A percentile compares a stretch with the other conserved stretches of the same genome.
Conservation (phyloP, 495 filamentous ascomycete species). For the Aspergillus indologenus region DNA sequence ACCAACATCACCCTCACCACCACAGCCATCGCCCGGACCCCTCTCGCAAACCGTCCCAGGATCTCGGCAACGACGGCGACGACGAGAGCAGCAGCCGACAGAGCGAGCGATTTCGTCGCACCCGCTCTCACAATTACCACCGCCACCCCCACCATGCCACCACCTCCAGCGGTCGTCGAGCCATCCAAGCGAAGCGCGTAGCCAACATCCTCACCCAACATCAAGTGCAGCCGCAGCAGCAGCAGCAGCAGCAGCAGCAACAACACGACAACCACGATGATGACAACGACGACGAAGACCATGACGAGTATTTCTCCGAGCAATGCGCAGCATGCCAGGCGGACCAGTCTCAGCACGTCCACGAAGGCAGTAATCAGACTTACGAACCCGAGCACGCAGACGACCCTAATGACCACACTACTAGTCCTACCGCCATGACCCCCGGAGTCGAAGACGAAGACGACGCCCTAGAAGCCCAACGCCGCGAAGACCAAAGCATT, state of each 20-base stretch:
- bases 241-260: no score
- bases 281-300: constrained; percentile 12
- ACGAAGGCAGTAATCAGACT: not conserved
- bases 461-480: constrained; percentile 27
- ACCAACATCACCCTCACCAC: not conserved
- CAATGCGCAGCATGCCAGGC: not conserved
- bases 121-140: constrained; percentile 27
- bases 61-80: constrained; percentile 48
- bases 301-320: not conserved
- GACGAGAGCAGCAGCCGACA: constrained; percentile 46
- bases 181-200: constrained; percentile 3
- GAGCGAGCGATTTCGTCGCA: constrained; percentile 23
- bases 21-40: not conserved
- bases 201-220: not conserved
- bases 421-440: no score
- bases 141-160: constrained; percentile 20
- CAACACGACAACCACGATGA: not conserved
- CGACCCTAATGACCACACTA: constrained; percentile 7
- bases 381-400: not conserved
- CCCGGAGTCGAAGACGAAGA: constrained; percentile 11
- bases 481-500: constrained; percentile 37
- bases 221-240: not conserved
- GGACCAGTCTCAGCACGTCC: not conserved
- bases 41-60: constrained; percentile 26
- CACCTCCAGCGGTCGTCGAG: not conserved